Base-by-base conservation (phyloP, 441 rosid genomes). In the Kokia cookei region DNA sequence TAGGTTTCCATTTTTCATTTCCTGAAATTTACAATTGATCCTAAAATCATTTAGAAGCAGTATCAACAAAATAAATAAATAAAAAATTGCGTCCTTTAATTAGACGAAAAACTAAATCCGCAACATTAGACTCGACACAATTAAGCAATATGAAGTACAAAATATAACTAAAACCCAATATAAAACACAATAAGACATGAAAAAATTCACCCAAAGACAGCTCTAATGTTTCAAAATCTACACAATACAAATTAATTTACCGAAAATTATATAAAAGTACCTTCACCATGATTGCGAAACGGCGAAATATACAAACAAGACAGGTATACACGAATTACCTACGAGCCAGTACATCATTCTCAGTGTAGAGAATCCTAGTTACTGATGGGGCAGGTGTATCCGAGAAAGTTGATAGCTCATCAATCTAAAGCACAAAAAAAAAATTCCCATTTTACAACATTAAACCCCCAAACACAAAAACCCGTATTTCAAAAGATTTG, bases 351-450 rank as follows among this genome's bases (percentile, higher is more conserved):
- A 94, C 90, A 79, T 94, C 99, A 78, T 86, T 90, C 10, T 89
- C 90, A 66, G 91, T 76, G 84, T 93, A 94, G 37, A 94, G 88
- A 73, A 94, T 76, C 86, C 97, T 87, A 1, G 99, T 94, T 29
- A 94, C 97, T 9, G 97, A 87, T 59, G 99, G 97, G 48, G 93
- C 87, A 74, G 96, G 91, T 26, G 97, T 69, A 65, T 94, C 98
- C 61, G 97, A 93, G 83, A 94, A 89, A 79, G 79, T 77, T 15
- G 99, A 88, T 5, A 93, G 91, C 80, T 91, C 94, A 75, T 93
- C 94, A 85, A 94, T 89, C 97, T 91, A 81, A 32, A 32, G 7
- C 37, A 32, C 37, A 27, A 32, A 32, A 76, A 14, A 14, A 65
- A 74, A 69, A 69, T 1, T 17, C 22, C 78, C 58, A 78, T 72